Evolutionary conservation across 129 eudicot species (phyloP).

Genomic region (Deinandra increscens): DNA sequence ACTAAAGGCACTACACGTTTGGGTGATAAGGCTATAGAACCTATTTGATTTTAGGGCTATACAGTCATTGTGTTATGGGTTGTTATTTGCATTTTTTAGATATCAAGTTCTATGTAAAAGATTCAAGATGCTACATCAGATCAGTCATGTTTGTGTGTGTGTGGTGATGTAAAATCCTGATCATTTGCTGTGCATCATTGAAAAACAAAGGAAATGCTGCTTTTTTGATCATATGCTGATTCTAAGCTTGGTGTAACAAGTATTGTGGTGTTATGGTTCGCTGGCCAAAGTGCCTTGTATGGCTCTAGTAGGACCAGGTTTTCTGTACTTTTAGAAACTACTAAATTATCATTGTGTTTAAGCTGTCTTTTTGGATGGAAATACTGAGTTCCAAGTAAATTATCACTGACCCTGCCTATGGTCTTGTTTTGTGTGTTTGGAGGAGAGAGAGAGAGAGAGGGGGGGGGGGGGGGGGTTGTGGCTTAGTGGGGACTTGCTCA

Average conservation of each 20-base stretch:
- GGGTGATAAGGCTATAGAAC: constrained; percentile 1
- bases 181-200: constrained; percentile 4
- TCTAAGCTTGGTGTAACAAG: not conserved
- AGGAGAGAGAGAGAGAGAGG: too few relatives aligned
- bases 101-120: not conserved
- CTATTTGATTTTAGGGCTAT: constrained; percentile 18
- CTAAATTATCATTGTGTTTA: constrained; percentile 7
- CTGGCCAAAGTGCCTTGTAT: not conserved
- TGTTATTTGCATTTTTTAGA: not conserved
- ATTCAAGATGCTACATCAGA: not conserved
- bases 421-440: too few relatives aligned
- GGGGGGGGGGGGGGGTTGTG: not conserved
- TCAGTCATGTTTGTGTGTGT: not conserved
- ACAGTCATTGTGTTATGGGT: not conserved
- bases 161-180: not conserved
- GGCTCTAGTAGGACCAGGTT: not conserved
- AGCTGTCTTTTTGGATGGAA: not conserved
- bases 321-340: not conserved
- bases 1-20: not conserved
- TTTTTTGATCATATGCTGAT: not conserved
- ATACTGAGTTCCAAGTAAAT: not conserved
- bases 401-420: too few relatives aligned
- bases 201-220: constrained; percentile 13
- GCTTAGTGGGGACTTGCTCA: too few relatives aligned
- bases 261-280: not conserved